phyloP scores from a whole-genome alignment of 1,139 yeast species.

The Magnusiomyces magnusii region DNA sequence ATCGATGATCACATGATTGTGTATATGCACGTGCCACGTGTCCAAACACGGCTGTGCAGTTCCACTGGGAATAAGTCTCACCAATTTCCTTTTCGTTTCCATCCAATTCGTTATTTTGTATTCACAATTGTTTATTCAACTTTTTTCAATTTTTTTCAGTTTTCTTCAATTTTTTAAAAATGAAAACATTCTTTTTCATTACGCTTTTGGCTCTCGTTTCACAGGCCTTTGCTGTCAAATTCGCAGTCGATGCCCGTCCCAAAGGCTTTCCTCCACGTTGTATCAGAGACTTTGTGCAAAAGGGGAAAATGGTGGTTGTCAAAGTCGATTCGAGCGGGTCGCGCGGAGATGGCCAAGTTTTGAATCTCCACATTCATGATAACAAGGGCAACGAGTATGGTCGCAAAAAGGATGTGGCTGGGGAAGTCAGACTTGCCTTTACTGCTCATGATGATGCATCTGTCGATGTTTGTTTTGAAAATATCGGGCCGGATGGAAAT shows the following conservation, averaged over 20 bases:
- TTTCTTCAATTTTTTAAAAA: too few relatives aligned
- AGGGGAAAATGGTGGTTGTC: conserved; percentile 79
- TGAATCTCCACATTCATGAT: conserved; percentile 44
- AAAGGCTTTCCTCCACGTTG: conserved; percentile 46
- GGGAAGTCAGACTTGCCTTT: conserved; percentile 64
- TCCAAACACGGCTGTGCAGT: too few relatives aligned
- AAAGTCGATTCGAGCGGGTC: conserved; percentile 66
- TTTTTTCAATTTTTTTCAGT: too few relatives aligned
- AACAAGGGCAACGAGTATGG: conserved; percentile 36
- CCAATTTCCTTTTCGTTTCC: neutral
- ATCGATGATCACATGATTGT: neutral
- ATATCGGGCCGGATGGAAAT: conserved; percentile 39
- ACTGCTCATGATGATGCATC: conserved; percentile 78
- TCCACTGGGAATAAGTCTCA: neutral
- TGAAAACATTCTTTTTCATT: neutral
- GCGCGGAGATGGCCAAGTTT: conserved; percentile 76
- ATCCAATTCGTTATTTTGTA: too few relatives aligned
- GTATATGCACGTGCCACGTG: too few relatives aligned
- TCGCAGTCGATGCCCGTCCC: conserved; percentile 31
- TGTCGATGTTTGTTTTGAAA: conserved; percentile 85
- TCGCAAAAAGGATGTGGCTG: conserved; percentile 42
- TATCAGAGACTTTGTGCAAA: conserved; percentile 81
- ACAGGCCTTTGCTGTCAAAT: conserved; percentile 29
- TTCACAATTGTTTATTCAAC: too few relatives aligned
- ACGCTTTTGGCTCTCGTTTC: conserved; percentile 19